Percentiles rank a stretch among this genome's conserved stretches.
phyloP scores from a whole-genome alignment of 768 basidiomycete genomes.

The Serendipita indica region DNA sequence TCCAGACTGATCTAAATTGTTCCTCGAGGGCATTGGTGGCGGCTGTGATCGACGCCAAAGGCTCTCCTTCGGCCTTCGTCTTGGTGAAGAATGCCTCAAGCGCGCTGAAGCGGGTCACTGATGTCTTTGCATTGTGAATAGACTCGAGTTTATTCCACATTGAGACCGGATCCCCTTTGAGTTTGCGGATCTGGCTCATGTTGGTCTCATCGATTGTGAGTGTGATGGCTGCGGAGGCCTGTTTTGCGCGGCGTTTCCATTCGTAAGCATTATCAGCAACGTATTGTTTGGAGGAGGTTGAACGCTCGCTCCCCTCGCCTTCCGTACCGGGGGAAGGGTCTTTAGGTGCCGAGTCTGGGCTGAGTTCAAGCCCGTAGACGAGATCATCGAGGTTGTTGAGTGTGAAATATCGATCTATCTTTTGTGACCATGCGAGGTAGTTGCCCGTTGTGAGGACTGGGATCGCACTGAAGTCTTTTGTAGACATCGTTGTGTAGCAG shows the following conservation, averaged over 20 bases:
- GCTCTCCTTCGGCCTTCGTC: slow-evolving; percentile 13
- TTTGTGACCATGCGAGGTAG: not conserved
- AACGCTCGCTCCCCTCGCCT: not conserved
- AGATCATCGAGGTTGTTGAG: not conserved
- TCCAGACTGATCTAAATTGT: slow-evolving; percentile 12
- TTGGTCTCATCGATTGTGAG: not conserved
- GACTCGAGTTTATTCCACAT: slow-evolving; percentile 14
- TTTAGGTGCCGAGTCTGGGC: too few relatives aligned
- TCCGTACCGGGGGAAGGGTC: too few relatives aligned
- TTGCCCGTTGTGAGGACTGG: not conserved
- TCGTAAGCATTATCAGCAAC: too few relatives aligned
- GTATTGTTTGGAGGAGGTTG: too few relatives aligned
- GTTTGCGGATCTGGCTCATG: not conserved
- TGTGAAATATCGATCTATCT: not conserved
- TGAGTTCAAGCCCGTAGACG: not conserved
- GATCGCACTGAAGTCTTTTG: not conserved
- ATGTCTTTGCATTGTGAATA: slow-evolving; percentile 13
- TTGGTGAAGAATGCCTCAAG: slow-evolving; percentile 14
- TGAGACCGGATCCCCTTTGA: not conserved
- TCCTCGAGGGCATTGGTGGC: slow-evolving; percentile 12
- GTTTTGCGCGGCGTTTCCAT: not conserved
- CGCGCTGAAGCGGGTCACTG: slow-evolving; percentile 15
- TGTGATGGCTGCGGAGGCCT: not conserved
- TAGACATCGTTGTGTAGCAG: too few relatives aligned
- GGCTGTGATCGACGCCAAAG: slow-evolving; percentile 11